Percentiles rank a stretch among this genome's conserved stretches.
These are phyloP conservation scores for Blastomyces gilchristii DNA, from an alignment of 2,329 filamentous ascomycete genomes.

Conservation along the genomic window DNA sequence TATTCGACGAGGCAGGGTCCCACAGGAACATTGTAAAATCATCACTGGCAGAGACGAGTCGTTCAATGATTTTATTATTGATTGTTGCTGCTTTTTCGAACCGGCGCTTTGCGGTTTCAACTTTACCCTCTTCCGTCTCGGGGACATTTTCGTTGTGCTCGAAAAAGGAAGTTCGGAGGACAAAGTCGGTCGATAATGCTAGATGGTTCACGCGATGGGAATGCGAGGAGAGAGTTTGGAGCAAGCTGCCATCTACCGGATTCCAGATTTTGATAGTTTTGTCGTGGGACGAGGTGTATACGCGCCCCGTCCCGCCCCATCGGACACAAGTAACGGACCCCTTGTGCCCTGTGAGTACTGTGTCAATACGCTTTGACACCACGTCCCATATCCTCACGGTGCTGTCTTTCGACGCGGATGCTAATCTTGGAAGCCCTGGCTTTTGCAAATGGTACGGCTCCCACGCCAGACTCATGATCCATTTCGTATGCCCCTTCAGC, in stretches of 20 bases:
- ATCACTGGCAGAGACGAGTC: slow-evolving; percentile 80
- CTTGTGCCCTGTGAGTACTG: slow-evolving; percentile 80
- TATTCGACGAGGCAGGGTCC: slow-evolving; percentile 68
- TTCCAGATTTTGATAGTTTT: slow-evolving; percentile 91
- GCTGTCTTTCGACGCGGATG: slow-evolving; percentile 79
- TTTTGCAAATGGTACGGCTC: slow-evolving; percentile 82
- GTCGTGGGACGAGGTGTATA: slow-evolving; percentile 81
- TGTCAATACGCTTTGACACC: slow-evolving; percentile 65
- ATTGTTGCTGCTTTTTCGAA: slow-evolving; percentile 78
- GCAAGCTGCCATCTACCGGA: slow-evolving; percentile 62
- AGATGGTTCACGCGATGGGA: slow-evolving; percentile 95
- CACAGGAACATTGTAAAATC: slow-evolving; percentile 96
- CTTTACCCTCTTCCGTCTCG: slow-evolving; percentile 56
- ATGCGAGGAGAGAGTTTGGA: slow-evolving; percentile 70
- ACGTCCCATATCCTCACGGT: slow-evolving; percentile 83
- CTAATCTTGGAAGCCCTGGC: slow-evolving; percentile 63
- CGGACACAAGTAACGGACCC: slow-evolving; percentile 79
- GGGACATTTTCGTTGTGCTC: slow-evolving; percentile 71
- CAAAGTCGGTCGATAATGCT: slow-evolving; percentile 85
- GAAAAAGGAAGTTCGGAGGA: slow-evolving; percentile 72
- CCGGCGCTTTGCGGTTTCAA: slow-evolving; percentile 63
- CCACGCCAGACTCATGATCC: slow-evolving; percentile 81
- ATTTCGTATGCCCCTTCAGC: slow-evolving; percentile 79
- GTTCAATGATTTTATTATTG: slow-evolving; percentile 66
- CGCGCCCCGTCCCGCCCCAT: slow-evolving; percentile 82